Evolutionary conservation across 2,329 filamentous ascomycete genomes (phyloP).

Genomic region (Parascedosporium putredinis): DNA sequence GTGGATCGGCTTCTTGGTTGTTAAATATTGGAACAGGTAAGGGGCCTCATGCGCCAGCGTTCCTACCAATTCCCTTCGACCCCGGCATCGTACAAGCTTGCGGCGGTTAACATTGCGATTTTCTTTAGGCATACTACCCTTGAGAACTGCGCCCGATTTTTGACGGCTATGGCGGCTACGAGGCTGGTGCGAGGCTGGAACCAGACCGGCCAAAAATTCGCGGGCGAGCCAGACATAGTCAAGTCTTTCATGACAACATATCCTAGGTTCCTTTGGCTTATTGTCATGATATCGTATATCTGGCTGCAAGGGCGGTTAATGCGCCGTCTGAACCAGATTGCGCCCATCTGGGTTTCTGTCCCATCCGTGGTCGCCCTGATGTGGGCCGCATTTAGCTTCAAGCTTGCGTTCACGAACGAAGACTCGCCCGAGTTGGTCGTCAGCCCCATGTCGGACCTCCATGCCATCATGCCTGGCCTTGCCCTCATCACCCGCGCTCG

Average conservation of each 20-base stretch:
- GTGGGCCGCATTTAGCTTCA: constrained; percentile 64
- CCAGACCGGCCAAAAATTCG: constrained; percentile 92
- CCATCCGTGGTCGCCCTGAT: constrained; percentile 31
- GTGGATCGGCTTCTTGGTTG: constrained; percentile 50
- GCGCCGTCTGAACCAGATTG: constrained; percentile 19
- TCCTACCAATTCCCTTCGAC: neutral
- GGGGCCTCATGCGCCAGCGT: too few relatives aligned
- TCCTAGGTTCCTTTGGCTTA: constrained; percentile 59
- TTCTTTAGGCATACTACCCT: constrained; percentile 15
- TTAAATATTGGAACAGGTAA: constrained; percentile 34
- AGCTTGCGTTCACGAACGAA: constrained; percentile 75
- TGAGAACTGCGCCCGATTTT: constrained; percentile 17
- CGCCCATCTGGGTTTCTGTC: constrained; percentile 29
- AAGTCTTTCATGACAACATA: constrained; percentile 57
- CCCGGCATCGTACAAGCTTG: too few relatives aligned
- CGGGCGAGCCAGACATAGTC: constrained; percentile 81
- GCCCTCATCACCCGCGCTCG: constrained; percentile 38
- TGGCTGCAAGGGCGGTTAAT: constrained; percentile 40
- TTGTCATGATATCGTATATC: constrained; percentile 61
- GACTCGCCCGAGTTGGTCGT: constrained; percentile 77
- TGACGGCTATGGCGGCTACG: constrained; percentile 46
- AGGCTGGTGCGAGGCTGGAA: constrained; percentile 77
- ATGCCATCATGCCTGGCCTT: constrained; percentile 29
- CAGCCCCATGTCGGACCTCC: constrained; percentile 29
- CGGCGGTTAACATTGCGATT: constrained; percentile 10